A percentile compares a stretch with the other conserved stretches of the same genome.
Evolutionary conservation across 2,329 filamentous ascomycete species (phyloP).

Genomic region (Calonectria multiphialidica): DNA sequence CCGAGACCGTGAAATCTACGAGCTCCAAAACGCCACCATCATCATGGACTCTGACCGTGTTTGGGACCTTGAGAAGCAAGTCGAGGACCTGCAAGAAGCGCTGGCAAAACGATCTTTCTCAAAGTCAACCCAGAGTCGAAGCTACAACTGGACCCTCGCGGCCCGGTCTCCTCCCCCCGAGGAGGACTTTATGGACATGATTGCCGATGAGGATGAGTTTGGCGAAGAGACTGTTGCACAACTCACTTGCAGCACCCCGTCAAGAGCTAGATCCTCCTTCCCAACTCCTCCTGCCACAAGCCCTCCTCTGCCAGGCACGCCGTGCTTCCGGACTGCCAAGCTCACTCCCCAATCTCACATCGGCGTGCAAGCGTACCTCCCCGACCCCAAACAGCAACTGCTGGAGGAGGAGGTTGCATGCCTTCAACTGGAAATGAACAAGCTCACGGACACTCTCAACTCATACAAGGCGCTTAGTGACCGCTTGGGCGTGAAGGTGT

Average conservation of each 20-base stretch:
- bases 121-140: slow-evolving; percentile 40
- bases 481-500: slow-evolving; percentile 53
- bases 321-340: slow-evolving; percentile 46
- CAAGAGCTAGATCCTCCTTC: slow-evolving; percentile 59
- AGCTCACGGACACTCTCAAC: slow-evolving; percentile 61
- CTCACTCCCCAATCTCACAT: slow-evolving; percentile 37
- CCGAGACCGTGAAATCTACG: slow-evolving; percentile 66
- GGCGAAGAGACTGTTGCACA: slow-evolving; percentile 65
- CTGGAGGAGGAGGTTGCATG: slow-evolving; percentile 62
- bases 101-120: slow-evolving; percentile 41
- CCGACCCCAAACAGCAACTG: slow-evolving; percentile 56
- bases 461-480: slow-evolving; percentile 57
- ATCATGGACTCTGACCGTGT: slow-evolving; percentile 61
- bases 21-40: slow-evolving; percentile 63
- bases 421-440: slow-evolving; percentile 61
- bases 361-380: slow-evolving; percentile 56
- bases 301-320: slow-evolving; percentile 53
- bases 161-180: slow-evolving; percentile 60
- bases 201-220: slow-evolving; percentile 56
- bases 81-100: slow-evolving; percentile 51
- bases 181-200: slow-evolving; percentile 55
- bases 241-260: slow-evolving; percentile 64
- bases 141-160: slow-evolving; percentile 64
- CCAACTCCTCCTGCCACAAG: slow-evolving; percentile 69
- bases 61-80: slow-evolving; percentile 55